Evolutionary conservation across 2,329 filamentous ascomycete species (phyloP), one percentile per base, ranked within the genome.

Genomic region (Fusarium armeniacum): DNA sequence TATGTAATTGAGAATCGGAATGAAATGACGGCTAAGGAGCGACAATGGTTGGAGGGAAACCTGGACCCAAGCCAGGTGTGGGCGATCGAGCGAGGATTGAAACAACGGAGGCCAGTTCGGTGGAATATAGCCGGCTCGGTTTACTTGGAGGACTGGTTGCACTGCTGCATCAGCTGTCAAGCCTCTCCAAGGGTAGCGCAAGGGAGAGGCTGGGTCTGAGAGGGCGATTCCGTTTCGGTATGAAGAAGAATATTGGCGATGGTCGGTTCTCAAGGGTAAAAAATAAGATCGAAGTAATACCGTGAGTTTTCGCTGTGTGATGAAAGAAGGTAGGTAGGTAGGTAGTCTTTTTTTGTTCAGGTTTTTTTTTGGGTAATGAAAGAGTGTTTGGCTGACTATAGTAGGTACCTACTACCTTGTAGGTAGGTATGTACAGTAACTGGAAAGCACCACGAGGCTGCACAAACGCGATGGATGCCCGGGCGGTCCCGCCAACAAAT

Each of bases 131-230:
- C 33, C 40, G 44, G 51, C 22, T 55, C 52, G 54, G 47, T 32
- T 44, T 51, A 46, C 43, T 53, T 28, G 49, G 50, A 35, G 36
- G 40, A 43, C 22, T 45, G 43, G 47, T 40, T 41, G 28, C 32
- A 55, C 22, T 43, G 20, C 18, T 43, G 20, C 57, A n/a, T 32
- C 62, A 26, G 63, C 47, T 58, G 59, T 65, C 55, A 69, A 68
- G 67, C 67, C 67, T 69, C 58, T 61, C 63, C 63, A 46, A 70
- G 67, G 67, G 68, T 46, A 71, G 64, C 67, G 63, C 67, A 68
- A 71, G 67, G 68, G 68, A 71, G 67, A 65, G 51, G 67, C 46
- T 51, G 51, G 47, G 59, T 46, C 55, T 40, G 54, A 38, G 60
- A 55, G 58, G 59, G 67, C 46, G 64, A 30, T 69, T 22, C 18